phyloP scores from a whole-genome alignment of 1,139 yeast species.

The Debaryomyces sp. region DNA sequence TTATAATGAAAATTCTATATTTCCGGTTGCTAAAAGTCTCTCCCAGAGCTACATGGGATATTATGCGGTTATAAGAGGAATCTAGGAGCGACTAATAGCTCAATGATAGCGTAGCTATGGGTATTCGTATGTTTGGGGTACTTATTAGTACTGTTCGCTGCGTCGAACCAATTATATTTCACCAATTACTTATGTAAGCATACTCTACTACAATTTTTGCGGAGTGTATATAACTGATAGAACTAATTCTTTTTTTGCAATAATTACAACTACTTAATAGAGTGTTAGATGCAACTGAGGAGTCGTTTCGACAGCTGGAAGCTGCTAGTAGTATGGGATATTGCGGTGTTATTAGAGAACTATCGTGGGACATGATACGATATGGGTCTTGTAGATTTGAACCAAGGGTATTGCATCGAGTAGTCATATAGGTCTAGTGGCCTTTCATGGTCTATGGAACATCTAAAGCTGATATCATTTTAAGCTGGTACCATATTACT shows the following conservation, averaged over 20 bases:
- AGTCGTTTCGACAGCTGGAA: background rate
- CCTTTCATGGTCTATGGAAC: too few relatives aligned
- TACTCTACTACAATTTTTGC: background rate
- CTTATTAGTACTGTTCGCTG: background rate
- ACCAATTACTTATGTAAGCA: constrained; percentile 12
- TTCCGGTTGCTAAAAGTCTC: background rate
- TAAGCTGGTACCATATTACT: background rate
- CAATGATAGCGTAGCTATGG: background rate
- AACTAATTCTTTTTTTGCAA: background rate
- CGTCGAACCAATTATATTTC: constrained; percentile 10
- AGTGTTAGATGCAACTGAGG: background rate
- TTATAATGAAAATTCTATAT: background rate
- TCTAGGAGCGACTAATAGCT: too few relatives aligned
- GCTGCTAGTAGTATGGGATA: background rate
- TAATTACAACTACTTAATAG: background rate
- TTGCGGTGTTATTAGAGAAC: background rate
- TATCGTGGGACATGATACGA: background rate
- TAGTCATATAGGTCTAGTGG: too few relatives aligned
- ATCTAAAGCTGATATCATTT: too few relatives aligned
- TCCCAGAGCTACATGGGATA: background rate
- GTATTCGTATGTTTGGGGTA: background rate
- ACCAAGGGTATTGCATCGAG: too few relatives aligned
- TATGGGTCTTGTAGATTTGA: background rate
- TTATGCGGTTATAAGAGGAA: background rate
- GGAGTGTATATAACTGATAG: background rate